phyloP scores from a whole-genome alignment of 2,329 filamentous ascomycete species.

The Elsinoe fawcettii region DNA sequence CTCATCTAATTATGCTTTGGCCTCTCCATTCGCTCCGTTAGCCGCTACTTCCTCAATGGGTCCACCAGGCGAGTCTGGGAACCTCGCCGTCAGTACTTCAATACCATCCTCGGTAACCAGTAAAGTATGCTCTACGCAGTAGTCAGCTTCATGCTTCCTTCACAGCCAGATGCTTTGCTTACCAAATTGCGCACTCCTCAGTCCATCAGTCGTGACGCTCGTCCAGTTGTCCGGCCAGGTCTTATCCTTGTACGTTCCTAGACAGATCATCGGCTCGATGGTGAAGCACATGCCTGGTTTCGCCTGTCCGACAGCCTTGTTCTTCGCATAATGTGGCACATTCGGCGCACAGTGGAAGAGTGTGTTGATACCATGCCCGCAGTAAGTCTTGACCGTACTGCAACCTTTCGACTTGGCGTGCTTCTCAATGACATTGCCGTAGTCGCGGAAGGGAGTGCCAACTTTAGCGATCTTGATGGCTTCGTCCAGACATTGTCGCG shows the following conservation, averaged over 20 bases:
- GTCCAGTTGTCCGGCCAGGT: conserved; percentile 99
- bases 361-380: conserved; percentile 88
- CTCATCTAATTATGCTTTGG: not conserved
- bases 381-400: conserved; percentile 91
- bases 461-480: conserved; percentile 90
- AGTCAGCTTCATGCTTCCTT: not conserved
- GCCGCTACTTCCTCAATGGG: conserved; percentile 41
- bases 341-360: conserved; percentile 92
- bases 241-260: conserved; percentile 84
- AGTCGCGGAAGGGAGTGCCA: conserved; percentile 84
- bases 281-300: conserved; percentile 98
- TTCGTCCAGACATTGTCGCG: conserved; percentile 81
- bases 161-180: conserved; percentile 28
- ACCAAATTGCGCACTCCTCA: conserved; percentile 88
- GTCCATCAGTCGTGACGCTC: conserved; percentile 83
- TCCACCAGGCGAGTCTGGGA: conserved; percentile 67
- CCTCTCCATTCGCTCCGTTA: not conserved
- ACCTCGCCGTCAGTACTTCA: conserved; percentile 69
- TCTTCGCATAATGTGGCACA: conserved; percentile 95
- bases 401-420: conserved; percentile 78
- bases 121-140: conserved; percentile 62
- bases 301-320: conserved; percentile 89
- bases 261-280: conserved; percentile 95
- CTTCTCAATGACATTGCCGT: conserved; percentile 92
- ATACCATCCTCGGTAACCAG: conserved; percentile 76